phyloP scores from a whole-genome alignment of 306 rosid species.

The Quercus agrifolia region DNA sequence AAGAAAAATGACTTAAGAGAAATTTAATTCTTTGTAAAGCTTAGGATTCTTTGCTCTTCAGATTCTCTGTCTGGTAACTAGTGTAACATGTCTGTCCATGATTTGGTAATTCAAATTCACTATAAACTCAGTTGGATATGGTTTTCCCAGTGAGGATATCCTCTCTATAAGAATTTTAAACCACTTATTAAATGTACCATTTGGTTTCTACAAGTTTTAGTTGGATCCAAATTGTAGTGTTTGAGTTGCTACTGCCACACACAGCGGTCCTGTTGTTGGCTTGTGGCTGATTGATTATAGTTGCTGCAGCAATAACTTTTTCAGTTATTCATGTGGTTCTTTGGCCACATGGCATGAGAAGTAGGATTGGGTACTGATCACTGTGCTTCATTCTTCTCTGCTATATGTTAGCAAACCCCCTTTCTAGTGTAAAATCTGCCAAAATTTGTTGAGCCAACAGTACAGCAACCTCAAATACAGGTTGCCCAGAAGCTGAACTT shows the following conservation, averaged over 20 bases:
- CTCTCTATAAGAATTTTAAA: background rate
- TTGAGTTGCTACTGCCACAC: background rate
- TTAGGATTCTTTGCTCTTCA: background rate
- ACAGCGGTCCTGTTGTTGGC: background rate
- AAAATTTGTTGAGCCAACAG: background rate
- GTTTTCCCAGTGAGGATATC: background rate
- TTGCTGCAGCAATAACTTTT: background rate
- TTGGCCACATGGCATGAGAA: background rate
- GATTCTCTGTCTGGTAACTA: background rate
- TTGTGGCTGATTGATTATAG: background rate
- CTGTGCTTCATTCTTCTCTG: background rate
- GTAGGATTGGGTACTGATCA: background rate
- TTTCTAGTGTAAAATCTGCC: background rate
- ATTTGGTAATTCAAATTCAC: background rate
- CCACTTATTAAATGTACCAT: background rate
- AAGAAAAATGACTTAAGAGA: background rate
- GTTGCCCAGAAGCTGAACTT: background rate
- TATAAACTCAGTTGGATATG: background rate
- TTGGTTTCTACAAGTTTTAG: no score
- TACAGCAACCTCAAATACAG: background rate
- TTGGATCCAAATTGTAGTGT: background rate
- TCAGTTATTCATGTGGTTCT: background rate
- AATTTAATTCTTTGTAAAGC: background rate
- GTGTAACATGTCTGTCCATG: background rate
- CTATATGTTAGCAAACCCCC: background rate